Conservation (phyloP, 2,329 filamentous ascomycete genomes). For the Monilinia vaccinii-corymbosi region DNA sequence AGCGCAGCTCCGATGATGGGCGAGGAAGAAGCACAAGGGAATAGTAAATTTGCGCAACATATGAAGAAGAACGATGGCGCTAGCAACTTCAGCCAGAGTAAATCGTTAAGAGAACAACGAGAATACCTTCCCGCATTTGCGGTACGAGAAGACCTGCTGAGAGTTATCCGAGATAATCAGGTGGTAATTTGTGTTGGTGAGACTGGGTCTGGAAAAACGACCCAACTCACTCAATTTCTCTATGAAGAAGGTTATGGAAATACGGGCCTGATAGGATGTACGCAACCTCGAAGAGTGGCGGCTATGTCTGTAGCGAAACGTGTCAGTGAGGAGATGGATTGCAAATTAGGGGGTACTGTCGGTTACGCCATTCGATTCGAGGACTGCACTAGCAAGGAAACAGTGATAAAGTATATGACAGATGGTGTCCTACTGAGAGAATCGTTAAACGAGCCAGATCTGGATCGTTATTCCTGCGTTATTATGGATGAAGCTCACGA, state of each 20-base stretch:
- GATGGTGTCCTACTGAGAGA: slow-evolving; percentile 92
- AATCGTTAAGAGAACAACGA: slow-evolving; percentile 80
- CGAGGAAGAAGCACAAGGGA: slow-evolving; percentile 55
- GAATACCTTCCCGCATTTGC: slow-evolving; percentile 94
- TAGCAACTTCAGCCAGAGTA: slow-evolving; percentile 88
- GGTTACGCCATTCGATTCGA: slow-evolving; percentile 98
- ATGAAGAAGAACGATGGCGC: slow-evolving; percentile 81
- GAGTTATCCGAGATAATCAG: slow-evolving; percentile 93
- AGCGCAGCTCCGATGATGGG: slow-evolving; percentile 71
- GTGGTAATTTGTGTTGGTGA: slow-evolving; percentile 95
- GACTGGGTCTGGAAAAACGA: slow-evolving; percentile 96
- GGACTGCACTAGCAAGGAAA: slow-evolving; percentile 93
- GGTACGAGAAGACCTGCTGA: slow-evolving; percentile 82
- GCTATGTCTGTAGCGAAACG: slow-evolving; percentile 99
- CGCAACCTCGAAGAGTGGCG: slow-evolving; percentile 89
- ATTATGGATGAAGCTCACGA: slow-evolving; percentile 99
- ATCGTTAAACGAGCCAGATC: slow-evolving; percentile 81
- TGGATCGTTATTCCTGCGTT: slow-evolving; percentile 94
- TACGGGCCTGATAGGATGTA: slow-evolving; percentile 86
- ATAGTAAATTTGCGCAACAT: slow-evolving; percentile 80
- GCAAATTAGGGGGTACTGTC: slow-evolving; percentile 75
- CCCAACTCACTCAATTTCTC: slow-evolving; percentile 91
- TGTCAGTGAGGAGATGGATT: slow-evolving; percentile 97
- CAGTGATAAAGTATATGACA: slow-evolving; percentile 98
- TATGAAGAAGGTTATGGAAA: slow-evolving; percentile 91